These are phyloP conservation scores for Fusarium haematococcum DNA, from an alignment of 2,329 filamentous ascomycete genomes.

Conservation along the genomic window DNA sequence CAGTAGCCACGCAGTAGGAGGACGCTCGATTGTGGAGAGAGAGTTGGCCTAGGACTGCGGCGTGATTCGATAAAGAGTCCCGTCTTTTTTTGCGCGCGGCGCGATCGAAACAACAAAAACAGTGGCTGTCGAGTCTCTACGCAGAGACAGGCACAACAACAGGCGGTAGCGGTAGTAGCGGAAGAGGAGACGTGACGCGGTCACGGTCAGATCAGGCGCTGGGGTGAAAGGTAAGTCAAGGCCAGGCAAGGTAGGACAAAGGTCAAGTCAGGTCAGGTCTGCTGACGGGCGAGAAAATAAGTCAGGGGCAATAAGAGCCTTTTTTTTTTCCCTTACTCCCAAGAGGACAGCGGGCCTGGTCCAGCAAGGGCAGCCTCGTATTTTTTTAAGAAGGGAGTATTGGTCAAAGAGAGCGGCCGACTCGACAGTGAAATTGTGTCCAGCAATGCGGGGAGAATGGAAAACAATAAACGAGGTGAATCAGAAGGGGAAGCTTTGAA, in stretches of 20 bases:
- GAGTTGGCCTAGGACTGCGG: slow-evolving; percentile 14
- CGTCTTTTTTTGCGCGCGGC: slow-evolving; percentile 27
- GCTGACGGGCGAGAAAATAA: slow-evolving; percentile 10
- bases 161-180: slow-evolving; percentile 4
- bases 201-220: slow-evolving; percentile 30
- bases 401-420: slow-evolving; percentile 8
- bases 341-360: slow-evolving; percentile 38
- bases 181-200: slow-evolving; percentile 28
- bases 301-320: slow-evolving; percentile 34
- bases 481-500: neutral
- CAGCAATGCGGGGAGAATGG: neutral
- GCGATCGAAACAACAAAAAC: slow-evolving; percentile 25
- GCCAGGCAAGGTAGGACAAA: neutral
- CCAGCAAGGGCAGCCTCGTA: slow-evolving; percentile 39
- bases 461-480: neutral
- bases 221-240: neutral
- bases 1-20: slow-evolving; percentile 1
- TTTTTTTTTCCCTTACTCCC: slow-evolving; percentile 7
- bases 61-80: slow-evolving; percentile 20
- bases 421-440: neutral
- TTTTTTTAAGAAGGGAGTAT: neutral
- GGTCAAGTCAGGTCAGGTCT: slow-evolving; percentile 1
- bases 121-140: slow-evolving; percentile 20
- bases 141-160: neutral
- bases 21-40: slow-evolving; percentile 6